phyloP scores from a whole-genome alignment of 495 filamentous ascomycete genomes.

The Tuber borchii region DNA sequence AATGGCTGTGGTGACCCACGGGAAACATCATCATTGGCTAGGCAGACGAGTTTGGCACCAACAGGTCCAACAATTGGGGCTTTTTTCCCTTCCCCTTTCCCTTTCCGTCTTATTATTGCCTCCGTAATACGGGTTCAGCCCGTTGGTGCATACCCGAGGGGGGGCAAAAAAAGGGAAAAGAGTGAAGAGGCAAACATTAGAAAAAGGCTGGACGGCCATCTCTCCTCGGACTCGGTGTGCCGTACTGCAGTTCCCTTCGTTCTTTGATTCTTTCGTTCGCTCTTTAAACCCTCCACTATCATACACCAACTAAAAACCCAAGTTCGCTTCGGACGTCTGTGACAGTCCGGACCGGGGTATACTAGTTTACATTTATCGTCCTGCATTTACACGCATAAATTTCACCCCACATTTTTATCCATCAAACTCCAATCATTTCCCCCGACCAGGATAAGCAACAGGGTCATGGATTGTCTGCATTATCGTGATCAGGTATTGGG shows the following conservation, averaged over 20 bases:
- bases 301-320: background rate
- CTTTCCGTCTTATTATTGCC: background rate
- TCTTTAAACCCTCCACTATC: background rate
- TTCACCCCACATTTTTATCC: background rate
- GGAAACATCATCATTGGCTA: background rate
- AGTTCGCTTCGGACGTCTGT: background rate
- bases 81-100: background rate
- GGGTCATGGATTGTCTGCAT: background rate
- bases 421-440: background rate
- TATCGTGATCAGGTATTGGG: constrained; percentile 1
- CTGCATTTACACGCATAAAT: background rate
- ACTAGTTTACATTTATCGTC: background rate
- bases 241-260: background rate
- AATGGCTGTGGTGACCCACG: background rate
- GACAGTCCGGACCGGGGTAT: background rate
- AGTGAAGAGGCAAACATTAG: constrained; percentile 1
- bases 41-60: background rate
- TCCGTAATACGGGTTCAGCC: background rate
- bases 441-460: background rate
- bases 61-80: constrained; percentile 1
- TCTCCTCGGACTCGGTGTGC: background rate
- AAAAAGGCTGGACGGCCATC: background rate
- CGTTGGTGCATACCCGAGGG: background rate
- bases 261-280: background rate
- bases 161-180: background rate